phyloP scores from a whole-genome alignment of 257 asterid genomes.

The Solanum piurae region DNA sequence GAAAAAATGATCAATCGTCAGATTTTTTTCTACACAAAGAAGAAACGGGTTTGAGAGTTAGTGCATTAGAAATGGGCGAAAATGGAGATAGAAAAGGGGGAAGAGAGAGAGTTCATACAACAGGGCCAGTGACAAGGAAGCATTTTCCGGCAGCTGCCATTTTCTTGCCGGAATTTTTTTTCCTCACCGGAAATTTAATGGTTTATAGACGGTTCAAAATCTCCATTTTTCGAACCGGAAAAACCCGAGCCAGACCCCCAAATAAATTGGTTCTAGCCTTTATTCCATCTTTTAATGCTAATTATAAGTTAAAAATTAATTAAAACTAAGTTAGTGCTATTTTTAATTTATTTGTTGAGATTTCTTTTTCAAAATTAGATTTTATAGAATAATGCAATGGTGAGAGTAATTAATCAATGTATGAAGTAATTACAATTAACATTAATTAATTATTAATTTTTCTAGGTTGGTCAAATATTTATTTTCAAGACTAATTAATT shows the following conservation, averaged over 20 bases:
- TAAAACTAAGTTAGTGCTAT: too few species aligned
- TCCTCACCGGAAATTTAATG: not conserved
- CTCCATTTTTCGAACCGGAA: not conserved
- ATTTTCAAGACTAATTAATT: too few species aligned
- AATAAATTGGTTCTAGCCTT: not conserved
- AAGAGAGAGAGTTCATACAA: constrained; percentile 18
- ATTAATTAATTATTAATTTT: too few species aligned
- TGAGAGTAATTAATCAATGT: too few species aligned
- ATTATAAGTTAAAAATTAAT: too few species aligned
- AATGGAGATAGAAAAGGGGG: not conserved
- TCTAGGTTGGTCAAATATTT: too few species aligned
- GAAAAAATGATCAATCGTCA: not conserved
- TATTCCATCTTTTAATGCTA: not conserved
- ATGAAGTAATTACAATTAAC: too few species aligned
- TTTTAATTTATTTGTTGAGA: too few species aligned
- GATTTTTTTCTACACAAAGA: not conserved
- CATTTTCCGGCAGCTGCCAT: constrained; percentile 57
- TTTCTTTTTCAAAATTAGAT: too few species aligned
- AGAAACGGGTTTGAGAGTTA: not conserved
- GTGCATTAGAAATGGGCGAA: not conserved
- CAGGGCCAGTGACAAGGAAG: constrained; percentile 68
- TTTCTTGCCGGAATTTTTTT: not conserved
- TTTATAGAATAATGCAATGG: too few species aligned
- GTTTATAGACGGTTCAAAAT: not conserved
- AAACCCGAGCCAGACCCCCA: not conserved